Base-by-base conservation (phyloP, 2,329 filamentous ascomycete species). In the Microsporum audouinii region DNA sequence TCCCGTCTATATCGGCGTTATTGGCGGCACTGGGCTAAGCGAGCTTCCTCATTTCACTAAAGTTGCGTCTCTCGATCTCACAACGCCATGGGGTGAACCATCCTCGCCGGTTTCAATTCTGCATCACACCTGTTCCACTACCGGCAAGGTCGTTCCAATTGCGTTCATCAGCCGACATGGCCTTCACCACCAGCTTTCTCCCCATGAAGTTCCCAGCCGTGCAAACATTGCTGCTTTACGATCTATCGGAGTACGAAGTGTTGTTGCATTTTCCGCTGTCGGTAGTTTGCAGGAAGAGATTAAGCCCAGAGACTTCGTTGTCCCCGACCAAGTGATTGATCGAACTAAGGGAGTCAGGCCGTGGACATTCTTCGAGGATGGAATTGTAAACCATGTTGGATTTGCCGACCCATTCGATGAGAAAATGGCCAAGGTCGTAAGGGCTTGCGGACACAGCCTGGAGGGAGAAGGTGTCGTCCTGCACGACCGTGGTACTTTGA, bases 171-270 rank as follows among this genome's bases (percentile, higher is more conserved):
- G 91, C 65, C 90, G 94, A 51, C 94, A 99, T 76, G 94, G 94
- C 66, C 73, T 85, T 10, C 81, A 94, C 82, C 94, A 99, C 79
- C 84, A 96, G 75, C 82, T 88, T 67, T 90, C 91, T 4, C 94
- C 94, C 0, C 91, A 96, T 72, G 94, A 99, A 77, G 88, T 99
- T n/a, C 91, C 91, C 63, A 84, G 86, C 66, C 89, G 89, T 65
- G 94, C 94, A 76, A 99, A 97, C 79, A 95, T 99, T 70, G 92
- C 94, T n/a, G 94, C 94, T n/a, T 81, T 99, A 65, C 87, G 94
- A 66, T 86, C 84, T 69, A 81, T 99, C 63, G 94, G 94, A 66
- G 94, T 97, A 53, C 86, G 91, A 70, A 88, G 85, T 72, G 84
- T 97, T 73, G 89, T 99, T 71, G 91, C 92, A 65, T 99, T 99